These are phyloP conservation scores for Daldinia loculata DNA, from an alignment of 495 filamentous ascomycete species.

Conservation along the genomic window DNA sequence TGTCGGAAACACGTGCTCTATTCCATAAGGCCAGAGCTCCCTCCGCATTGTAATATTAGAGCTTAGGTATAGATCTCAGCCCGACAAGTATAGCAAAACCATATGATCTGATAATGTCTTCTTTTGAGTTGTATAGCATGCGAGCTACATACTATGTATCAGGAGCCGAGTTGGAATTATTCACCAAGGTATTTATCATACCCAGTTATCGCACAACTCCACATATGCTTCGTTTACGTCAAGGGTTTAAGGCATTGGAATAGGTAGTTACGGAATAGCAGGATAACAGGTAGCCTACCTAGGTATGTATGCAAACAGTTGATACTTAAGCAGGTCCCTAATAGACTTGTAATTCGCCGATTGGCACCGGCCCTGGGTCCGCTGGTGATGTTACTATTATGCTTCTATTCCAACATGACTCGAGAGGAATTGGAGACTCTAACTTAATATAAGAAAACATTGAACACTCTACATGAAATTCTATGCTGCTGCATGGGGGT, in stretches of 20 bases:
- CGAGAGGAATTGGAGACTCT: not conserved
- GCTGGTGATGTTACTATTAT: slow-evolving; percentile 6
- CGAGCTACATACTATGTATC: not conserved
- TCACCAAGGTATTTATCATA: too few relatives aligned
- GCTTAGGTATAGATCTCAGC: not conserved
- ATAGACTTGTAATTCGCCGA: slow-evolving; percentile 35
- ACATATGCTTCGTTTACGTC: not conserved
- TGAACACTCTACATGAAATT: not conserved
- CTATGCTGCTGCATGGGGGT: not conserved
- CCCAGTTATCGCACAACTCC: not conserved
- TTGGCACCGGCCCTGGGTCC: slow-evolving; percentile 21
- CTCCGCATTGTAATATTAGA: slow-evolving; percentile 14
- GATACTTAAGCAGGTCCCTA: slow-evolving; percentile 15
- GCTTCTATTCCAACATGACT: slow-evolving; percentile 14
- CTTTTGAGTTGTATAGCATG: too few relatives aligned
- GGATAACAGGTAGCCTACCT: slow-evolving; percentile 25
- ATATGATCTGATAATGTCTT: too few relatives aligned
- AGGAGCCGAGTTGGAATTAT: not conserved
- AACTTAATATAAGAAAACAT: not conserved
- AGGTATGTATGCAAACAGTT: not conserved
- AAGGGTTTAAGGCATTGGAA: not conserved
- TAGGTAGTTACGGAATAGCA: not conserved
- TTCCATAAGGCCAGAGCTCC: slow-evolving; percentile 31
- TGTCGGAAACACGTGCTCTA: slow-evolving; percentile 29
- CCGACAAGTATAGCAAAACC: not conserved